Evolutionary conservation across 2,329 filamentous ascomycete species (phyloP).

Genomic region (Dendrostoma leiphaemia): DNA sequence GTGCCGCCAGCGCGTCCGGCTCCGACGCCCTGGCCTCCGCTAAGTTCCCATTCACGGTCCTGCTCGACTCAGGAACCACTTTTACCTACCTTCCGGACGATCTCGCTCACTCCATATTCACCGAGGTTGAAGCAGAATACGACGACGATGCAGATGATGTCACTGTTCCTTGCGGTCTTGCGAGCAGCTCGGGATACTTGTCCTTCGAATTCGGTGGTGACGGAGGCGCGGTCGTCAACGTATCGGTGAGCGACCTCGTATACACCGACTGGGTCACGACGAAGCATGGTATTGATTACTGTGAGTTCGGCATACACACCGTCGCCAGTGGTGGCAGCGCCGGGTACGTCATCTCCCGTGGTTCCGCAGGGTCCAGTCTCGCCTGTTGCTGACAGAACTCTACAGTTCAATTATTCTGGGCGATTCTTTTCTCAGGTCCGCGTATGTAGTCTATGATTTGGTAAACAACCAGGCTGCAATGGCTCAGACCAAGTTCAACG

Average conservation of each 20-base stretch:
- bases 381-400: background rate
- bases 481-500: slow-evolving; percentile 53
- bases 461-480: slow-evolving; percentile 49
- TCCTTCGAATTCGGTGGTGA: background rate
- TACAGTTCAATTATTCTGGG: slow-evolving; percentile 35
- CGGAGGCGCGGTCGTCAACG: background rate
- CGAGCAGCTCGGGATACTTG: background rate
- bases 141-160: background rate
- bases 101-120: background rate
- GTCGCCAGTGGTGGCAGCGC: background rate
- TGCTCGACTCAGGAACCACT: slow-evolving; percentile 6
- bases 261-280: background rate
- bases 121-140: background rate
- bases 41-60: background rate
- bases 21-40: background rate
- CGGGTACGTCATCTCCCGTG: background rate
- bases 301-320: background rate
- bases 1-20: background rate
- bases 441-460: slow-evolving; percentile 55
- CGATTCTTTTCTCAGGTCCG: slow-evolving; percentile 52
- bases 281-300: background rate
- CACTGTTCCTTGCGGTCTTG: background rate
- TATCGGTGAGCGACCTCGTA: slow-evolving; percentile 1
- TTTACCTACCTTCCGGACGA: background rate
- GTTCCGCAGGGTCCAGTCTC: background rate